These are phyloP conservation scores for Serendipita sp. DNA, from an alignment of 768 basidiomycete genomes.

Conservation along the genomic window DNA sequence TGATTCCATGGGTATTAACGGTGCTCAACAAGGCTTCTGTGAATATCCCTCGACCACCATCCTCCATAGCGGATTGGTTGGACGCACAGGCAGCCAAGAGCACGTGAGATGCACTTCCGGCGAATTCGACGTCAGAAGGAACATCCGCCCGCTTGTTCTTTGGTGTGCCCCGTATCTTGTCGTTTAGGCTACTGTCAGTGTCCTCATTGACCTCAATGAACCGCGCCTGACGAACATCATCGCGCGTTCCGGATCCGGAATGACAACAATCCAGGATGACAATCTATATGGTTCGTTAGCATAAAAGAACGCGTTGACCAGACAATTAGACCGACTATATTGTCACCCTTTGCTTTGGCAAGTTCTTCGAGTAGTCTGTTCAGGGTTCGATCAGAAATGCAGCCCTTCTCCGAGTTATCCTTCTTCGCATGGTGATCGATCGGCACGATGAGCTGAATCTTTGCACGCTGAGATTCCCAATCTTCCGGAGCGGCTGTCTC, in stretches of 20 bases:
- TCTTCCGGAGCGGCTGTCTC: constrained; percentile 18
- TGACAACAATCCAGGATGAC: constrained; percentile 53
- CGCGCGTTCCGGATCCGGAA: constrained; percentile 24
- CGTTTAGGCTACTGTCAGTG: constrained; percentile 26
- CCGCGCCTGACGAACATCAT: background rate
- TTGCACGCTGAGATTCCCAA: constrained; percentile 18
- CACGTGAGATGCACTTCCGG: constrained; percentile 28
- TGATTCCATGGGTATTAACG: constrained; percentile 30
- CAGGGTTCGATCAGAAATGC: constrained; percentile 50
- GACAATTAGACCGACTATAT: constrained; percentile 27
- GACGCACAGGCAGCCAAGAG: constrained; percentile 41
- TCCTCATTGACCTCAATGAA: background rate
- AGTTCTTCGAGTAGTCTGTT: constrained; percentile 44
- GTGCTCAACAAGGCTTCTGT: constrained; percentile 38
- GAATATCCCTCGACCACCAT: constrained; percentile 45
- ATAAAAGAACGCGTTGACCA: background rate
- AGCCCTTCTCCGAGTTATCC: constrained; percentile 10
- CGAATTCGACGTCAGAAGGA: constrained; percentile 30
- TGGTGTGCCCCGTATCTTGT: constrained; percentile 31
- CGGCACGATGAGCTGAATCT: constrained; percentile 24
- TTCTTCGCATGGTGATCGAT: constrained; percentile 15
- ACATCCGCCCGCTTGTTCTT: constrained; percentile 19
- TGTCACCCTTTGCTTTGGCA: constrained; percentile 41
- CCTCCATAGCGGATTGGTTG: constrained; percentile 40
- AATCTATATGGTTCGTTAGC: constrained; percentile 21